phyloP scores from a whole-genome alignment of 78 protist species.

The Creolimax fragrantissima region DNA sequence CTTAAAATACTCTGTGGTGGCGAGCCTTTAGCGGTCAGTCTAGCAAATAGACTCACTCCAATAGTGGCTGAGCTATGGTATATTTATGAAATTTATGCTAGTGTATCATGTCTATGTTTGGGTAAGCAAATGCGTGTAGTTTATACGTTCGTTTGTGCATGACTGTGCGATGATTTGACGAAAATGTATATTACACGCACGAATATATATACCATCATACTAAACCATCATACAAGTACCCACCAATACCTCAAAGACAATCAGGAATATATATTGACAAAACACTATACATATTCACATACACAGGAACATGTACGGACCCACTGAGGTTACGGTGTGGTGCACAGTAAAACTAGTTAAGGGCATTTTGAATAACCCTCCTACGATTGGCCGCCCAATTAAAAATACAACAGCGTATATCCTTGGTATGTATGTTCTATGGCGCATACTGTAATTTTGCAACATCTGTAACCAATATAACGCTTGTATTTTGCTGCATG shows the following conservation, averaged over 20 bases:
- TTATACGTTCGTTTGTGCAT: too few species aligned
- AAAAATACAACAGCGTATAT: conserved; percentile 26
- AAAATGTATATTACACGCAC: too few species aligned
- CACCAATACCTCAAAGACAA: too few species aligned
- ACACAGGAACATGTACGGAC: conserved; percentile 36
- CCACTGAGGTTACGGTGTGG: conserved; percentile 35
- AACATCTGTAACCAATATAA: neutral
- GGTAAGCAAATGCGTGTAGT: too few species aligned
- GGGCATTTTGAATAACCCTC: neutral
- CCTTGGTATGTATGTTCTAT: neutral
- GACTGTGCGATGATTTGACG: too few species aligned
- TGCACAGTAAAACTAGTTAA: conserved; percentile 1
- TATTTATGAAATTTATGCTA: neutral
- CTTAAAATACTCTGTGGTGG: conserved; percentile 19
- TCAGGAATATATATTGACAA: too few species aligned
- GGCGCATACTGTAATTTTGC: neutral
- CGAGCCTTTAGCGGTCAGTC: neutral
- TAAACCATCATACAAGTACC: too few species aligned
- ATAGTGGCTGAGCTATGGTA: neutral
- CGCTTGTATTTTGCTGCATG: neutral
- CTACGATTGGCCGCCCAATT: conserved; percentile 25
- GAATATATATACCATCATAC: too few species aligned
- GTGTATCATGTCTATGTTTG: too few species aligned
- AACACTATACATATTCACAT: too few species aligned
- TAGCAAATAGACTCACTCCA: neutral